A percentile compares a stretch with the other conserved stretches of the same genome.
phyloP scores from a whole-genome alignment of 2,329 filamentous ascomycete species.

The Seiridium unicorne region DNA sequence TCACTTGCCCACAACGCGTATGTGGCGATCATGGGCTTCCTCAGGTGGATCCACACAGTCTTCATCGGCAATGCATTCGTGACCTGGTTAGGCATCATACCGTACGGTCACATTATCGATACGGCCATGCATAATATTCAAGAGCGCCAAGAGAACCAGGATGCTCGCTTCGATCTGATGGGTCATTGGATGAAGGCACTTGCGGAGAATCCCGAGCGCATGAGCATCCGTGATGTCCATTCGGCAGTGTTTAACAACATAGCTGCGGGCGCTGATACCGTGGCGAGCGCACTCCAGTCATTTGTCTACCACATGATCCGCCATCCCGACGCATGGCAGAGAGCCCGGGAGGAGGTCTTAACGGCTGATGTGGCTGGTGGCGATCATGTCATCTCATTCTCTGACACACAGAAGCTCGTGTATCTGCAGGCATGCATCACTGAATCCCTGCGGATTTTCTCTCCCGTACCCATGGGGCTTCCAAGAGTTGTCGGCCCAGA shows the following conservation, averaged over 20 bases:
- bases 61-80: conserved; percentile 17
- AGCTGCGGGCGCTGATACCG: neutral
- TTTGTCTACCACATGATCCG: conserved; percentile 5
- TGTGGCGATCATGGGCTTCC: conserved; percentile 11
- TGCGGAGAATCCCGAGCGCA: conserved; percentile 1
- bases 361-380: neutral
- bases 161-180: conserved; percentile 10
- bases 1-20: conserved; percentile 7
- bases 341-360: neutral
- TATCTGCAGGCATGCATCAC: conserved; percentile 3
- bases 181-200: conserved; percentile 7
- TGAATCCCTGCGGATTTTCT: neutral
- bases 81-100: conserved; percentile 14
- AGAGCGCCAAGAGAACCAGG: conserved; percentile 6
- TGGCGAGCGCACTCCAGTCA: conserved; percentile 2
- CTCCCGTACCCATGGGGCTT: conserved; percentile 4
- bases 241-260: neutral
- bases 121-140: neutral
- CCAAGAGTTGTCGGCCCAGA: neutral
- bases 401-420: neutral
- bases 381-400: neutral
- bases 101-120: conserved; percentile 8
- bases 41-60: conserved; percentile 11
- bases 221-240: conserved; percentile 4
- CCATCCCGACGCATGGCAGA: conserved; percentile 3